Evolutionary conservation across 139 green algal species (phyloP).

Genomic region (Axilococcus clingmanii): DNA sequence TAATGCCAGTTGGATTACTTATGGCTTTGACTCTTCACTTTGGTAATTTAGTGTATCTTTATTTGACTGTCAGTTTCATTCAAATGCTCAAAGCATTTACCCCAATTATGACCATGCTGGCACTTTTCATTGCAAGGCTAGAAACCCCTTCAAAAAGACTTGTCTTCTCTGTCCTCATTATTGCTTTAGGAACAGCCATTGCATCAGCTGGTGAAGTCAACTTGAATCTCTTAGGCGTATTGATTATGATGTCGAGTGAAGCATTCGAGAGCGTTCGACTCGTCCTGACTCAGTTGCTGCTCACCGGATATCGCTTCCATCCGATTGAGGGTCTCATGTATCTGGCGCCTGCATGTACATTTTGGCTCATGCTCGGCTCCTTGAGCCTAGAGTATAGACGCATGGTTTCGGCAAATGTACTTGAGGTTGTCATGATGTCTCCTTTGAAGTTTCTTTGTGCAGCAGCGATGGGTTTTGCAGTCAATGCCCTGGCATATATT

Average conservation of each 20-base stretch:
- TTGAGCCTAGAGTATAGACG: conserved; percentile 25
- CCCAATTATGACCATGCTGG: conserved; percentile 79
- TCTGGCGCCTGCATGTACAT: conserved; percentile 67
- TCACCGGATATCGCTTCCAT: conserved; percentile 76
- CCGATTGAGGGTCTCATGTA: conserved; percentile 88
- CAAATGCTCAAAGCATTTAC: conserved; percentile 71
- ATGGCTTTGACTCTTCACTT: conserved; percentile 42
- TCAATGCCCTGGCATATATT: conserved; percentile 76
- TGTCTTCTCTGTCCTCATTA: conserved; percentile 45
- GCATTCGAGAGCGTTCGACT: conserved; percentile 59
- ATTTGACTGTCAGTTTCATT: conserved; percentile 45
- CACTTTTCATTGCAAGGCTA: conserved; percentile 60
- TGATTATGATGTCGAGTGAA: conserved; percentile 68
- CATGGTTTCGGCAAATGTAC: conserved; percentile 34
- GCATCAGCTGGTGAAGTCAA: conserved; percentile 61
- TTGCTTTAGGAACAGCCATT: conserved; percentile 59
- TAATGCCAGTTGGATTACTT: conserved; percentile 47
- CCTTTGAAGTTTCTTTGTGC: conserved; percentile 44
- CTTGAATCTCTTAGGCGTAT: conserved; percentile 45
- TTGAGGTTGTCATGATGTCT: conserved; percentile 24
- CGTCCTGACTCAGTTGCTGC: conserved; percentile 80
- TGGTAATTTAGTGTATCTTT: conserved; percentile 50
- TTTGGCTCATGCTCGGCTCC: conserved; percentile 61
- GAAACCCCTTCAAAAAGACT: conserved; percentile 56
- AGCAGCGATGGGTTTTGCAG: conserved; percentile 71